Conservation (phyloP, 192 early-diverging fungal genomes). For the Mortierella hygrophila region DNA sequence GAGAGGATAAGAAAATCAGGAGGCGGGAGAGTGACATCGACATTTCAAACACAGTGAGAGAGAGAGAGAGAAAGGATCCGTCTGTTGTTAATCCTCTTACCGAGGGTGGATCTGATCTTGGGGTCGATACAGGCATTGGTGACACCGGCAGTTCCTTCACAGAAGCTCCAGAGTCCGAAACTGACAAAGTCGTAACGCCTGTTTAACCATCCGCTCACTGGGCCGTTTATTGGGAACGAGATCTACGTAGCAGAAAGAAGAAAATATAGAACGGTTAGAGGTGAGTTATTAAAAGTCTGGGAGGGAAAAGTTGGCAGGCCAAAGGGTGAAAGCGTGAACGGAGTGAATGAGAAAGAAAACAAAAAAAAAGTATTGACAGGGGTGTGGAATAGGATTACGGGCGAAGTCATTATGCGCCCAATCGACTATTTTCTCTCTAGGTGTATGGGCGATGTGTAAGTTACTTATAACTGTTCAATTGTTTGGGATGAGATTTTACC, state of each 20-base stretch:
- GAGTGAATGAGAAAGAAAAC: not conserved
- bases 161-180: constrained; percentile 46
- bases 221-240: constrained; percentile 24
- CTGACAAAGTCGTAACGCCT: constrained; percentile 23
- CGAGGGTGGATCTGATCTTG: constrained; percentile 29
- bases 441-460: too few relatives aligned
- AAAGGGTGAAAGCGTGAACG: not conserved
- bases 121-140: constrained; percentile 24
- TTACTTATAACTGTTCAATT: not conserved
- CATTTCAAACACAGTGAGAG: not conserved
- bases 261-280: too few relatives aligned
- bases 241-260: not conserved
- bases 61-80: not conserved
- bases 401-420: too few relatives aligned
- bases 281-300: too few relatives aligned
- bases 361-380: not conserved
- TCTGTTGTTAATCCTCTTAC: not conserved
- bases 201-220: constrained; percentile 31
- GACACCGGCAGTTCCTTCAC: constrained; percentile 28
- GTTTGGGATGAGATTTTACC: not conserved
- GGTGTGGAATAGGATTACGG: not conserved
- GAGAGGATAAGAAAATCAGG: not conserved
- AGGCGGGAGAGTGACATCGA: not conserved
- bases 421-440: too few relatives aligned
- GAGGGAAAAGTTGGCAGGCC: too few relatives aligned